Conservation (phyloP, 768 basidiomycete genomes). For the Suillus tomentosus region DNA sequence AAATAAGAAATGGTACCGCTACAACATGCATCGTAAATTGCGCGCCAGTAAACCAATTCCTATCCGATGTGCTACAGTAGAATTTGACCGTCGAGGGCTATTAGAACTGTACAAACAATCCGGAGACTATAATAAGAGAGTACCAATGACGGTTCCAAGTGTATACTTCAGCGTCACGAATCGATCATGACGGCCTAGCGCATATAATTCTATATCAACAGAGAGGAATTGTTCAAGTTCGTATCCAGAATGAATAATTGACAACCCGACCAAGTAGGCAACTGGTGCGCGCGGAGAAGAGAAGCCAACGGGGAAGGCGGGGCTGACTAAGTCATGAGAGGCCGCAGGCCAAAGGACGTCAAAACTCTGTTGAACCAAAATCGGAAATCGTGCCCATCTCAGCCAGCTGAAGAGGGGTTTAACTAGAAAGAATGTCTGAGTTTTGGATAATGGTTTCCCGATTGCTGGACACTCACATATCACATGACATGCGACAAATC, state of each 20-base stretch:
- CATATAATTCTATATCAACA: neutral
- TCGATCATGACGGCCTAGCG: neutral
- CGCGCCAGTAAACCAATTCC: neutral
- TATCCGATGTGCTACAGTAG: neutral
- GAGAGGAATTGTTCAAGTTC: neutral
- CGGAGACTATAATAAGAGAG: neutral
- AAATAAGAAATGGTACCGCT: neutral
- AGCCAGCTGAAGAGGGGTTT: neutral
- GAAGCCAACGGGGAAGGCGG: neutral
- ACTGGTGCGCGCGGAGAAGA: neutral
- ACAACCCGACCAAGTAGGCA: neutral
- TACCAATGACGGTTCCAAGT: neutral
- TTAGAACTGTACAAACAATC: neutral
- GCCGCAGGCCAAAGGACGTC: neutral
- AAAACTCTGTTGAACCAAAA: no score
- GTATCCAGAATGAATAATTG: neutral
- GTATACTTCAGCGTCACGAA: neutral
- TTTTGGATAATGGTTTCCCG: neutral
- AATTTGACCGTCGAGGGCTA: neutral
- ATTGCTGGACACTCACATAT: neutral
- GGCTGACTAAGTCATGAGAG: neutral
- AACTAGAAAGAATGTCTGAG: neutral
- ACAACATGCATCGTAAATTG: neutral
- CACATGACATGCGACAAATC: neutral
- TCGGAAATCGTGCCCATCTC: neutral